phyloP scores from a whole-genome alignment of 805 yeast genomes.

The Saturnispora mendoncae region DNA sequence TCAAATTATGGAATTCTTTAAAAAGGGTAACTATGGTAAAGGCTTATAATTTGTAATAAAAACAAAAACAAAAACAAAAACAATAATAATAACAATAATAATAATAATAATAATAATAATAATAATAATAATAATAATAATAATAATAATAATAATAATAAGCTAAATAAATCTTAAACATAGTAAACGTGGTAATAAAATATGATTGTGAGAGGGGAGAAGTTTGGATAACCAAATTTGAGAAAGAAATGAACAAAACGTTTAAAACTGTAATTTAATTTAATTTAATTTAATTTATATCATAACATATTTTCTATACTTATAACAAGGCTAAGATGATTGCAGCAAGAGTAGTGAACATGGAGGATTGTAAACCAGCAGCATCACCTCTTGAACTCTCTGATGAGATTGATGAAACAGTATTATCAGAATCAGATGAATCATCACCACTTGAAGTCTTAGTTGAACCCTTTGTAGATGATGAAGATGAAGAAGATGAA shows the following conservation, averaged over 20 bases:
- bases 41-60: constrained; percentile 44
- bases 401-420: constrained; percentile 17
- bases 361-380: constrained; percentile 28
- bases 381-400: constrained; percentile 27
- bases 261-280: too few relatives aligned
- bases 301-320: constrained; percentile 10
- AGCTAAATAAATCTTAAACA: too few relatives aligned
- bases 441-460: constrained; percentile 14
- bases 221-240: too few relatives aligned
- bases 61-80: not conserved
- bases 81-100: too few relatives aligned
- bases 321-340: constrained; percentile 44
- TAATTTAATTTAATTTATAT: too few relatives aligned
- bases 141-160: too few relatives aligned
- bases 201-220: too few relatives aligned
- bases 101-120: too few relatives aligned
- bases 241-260: too few relatives aligned
- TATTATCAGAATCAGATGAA: constrained; percentile 20
- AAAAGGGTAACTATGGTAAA: constrained; percentile 78
- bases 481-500: constrained; percentile 36
- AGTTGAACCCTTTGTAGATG: constrained; percentile 22
- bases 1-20: constrained; percentile 65
- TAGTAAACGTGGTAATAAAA: too few relatives aligned
- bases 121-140: too few relatives aligned
- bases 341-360: constrained; percentile 43